Percentiles rank a stretch among this genome's conserved stretches.
phyloP scores from a whole-genome alignment of 768 basidiomycete genomes.

The Pluteus cervinus region DNA sequence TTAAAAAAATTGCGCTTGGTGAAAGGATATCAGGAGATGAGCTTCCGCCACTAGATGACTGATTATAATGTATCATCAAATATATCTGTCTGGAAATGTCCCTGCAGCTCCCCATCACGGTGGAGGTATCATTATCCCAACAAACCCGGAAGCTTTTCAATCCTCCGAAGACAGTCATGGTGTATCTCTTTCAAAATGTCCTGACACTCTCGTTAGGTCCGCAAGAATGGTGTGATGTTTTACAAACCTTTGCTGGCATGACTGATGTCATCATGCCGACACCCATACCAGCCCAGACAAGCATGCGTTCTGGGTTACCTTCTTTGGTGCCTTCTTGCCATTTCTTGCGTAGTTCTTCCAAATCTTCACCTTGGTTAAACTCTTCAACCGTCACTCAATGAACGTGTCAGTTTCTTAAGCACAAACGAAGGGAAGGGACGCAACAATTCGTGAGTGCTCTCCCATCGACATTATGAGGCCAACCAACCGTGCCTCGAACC shows the following conservation, averaged over 20 bases:
- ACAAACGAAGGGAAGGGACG: constrained; percentile 7
- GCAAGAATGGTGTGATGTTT: constrained; percentile 1
- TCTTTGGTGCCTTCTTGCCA: constrained; percentile 39
- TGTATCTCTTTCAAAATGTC: too few species aligned
- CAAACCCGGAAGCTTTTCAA: too few species aligned
- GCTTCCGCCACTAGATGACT: constrained; percentile 64
- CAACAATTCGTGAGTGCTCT: constrained; percentile 50
- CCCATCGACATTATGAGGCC: constrained; percentile 60
- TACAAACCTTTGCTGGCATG: constrained; percentile 32
- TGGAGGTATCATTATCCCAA: too few species aligned
- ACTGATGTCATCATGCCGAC: constrained; percentile 47
- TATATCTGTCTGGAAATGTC: too few species aligned
- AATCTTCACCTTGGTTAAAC: constrained; percentile 39
- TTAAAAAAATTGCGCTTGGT: constrained; percentile 73
- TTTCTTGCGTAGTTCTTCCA: constrained; percentile 35
- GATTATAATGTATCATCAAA: too few species aligned
- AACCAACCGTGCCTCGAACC: constrained; percentile 47
- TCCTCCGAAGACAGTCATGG: too few species aligned
- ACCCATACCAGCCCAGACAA: constrained; percentile 68
- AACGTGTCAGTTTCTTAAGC: constrained; percentile 18
- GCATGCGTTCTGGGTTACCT: constrained; percentile 42
- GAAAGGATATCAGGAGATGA: constrained; percentile 52
- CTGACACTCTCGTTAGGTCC: too few species aligned
- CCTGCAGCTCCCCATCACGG: too few species aligned
- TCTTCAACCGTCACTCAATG: constrained; percentile 46